Percentiles rank a stretch among this genome's conserved stretches.
Conservation (phyloP, 768 basidiomycete genomes). For the Xanthoconium stramineum region DNA sequence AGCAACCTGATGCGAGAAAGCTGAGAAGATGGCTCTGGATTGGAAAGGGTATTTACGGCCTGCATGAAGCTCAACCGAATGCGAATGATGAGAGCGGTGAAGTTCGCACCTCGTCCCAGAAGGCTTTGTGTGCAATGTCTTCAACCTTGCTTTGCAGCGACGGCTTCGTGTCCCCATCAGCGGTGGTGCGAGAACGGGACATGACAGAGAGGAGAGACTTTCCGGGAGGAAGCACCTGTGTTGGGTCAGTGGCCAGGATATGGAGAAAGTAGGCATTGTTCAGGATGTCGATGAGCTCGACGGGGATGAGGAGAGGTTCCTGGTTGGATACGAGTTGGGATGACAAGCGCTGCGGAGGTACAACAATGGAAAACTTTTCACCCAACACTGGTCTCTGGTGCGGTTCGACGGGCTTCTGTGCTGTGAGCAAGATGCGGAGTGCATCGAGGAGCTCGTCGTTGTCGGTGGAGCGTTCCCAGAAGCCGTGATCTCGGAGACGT, state of each 20-base stretch:
- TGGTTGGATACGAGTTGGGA: conserved; percentile 22
- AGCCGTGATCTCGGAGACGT: conserved; percentile 20
- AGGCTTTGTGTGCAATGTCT: conserved; percentile 54
- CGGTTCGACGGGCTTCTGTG: background rate
- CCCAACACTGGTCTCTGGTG: background rate
- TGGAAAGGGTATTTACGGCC: conserved; percentile 56
- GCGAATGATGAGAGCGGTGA: conserved; percentile 3
- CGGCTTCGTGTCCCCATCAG: conserved; percentile 19
- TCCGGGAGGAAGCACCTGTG: conserved; percentile 60
- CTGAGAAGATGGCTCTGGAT: conserved; percentile 55
- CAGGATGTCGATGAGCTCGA: conserved; percentile 53
- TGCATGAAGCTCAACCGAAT: conserved; percentile 31
- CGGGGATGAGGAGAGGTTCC: conserved; percentile 39
- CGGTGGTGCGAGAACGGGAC: conserved; percentile 25
- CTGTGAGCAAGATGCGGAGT: conserved; percentile 18
- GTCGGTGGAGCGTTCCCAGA: conserved; percentile 26
- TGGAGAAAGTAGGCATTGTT: conserved; percentile 67
- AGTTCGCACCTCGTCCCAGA: conserved; percentile 68
- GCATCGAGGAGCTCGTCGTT: conserved; percentile 28
- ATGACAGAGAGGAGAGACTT: conserved; percentile 72
- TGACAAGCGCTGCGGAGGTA: conserved; percentile 10
- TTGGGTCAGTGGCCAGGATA: conserved; percentile 60
- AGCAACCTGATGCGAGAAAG: conserved; percentile 55
- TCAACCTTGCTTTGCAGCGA: conserved; percentile 48
- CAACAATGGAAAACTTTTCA: conserved; percentile 14